Conservation (phyloP, 371 early-diverging fungal species). For the Sporodiniella umbellata region DNA sequence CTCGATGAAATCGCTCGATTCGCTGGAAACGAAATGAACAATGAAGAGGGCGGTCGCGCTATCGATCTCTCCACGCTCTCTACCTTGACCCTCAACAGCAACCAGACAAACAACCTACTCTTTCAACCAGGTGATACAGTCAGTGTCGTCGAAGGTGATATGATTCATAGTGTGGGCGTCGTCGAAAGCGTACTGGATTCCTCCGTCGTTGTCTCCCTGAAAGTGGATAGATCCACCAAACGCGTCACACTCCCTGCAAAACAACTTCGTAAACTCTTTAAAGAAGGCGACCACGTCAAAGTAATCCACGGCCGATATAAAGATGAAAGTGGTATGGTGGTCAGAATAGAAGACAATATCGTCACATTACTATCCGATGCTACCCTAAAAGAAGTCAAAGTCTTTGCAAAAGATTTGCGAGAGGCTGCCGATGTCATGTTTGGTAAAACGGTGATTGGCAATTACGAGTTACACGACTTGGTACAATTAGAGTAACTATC, state of each 20-base stretch:
- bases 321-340: conserved; percentile 88
- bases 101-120: conserved; percentile 40
- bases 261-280: conserved; percentile 85
- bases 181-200: conserved; percentile 69
- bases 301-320: conserved; percentile 88
- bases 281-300: conserved; percentile 90
- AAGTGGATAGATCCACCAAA: conserved; percentile 51
- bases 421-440: conserved; percentile 58
- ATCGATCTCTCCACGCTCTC: conserved; percentile 52
- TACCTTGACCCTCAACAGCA: conserved; percentile 41
- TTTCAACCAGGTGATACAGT: conserved; percentile 89
- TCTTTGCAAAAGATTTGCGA: conserved; percentile 88
- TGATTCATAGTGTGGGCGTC: conserved; percentile 79
- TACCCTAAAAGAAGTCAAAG: conserved; percentile 68
- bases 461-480: conserved; percentile 83
- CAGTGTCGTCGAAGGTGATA: conserved; percentile 85
- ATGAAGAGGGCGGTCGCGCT: conserved; percentile 55
- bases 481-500: conserved; percentile 65
- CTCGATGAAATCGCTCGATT: conserved; percentile 93
- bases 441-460: conserved; percentile 46
- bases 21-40: conserved; percentile 62
- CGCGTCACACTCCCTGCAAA: conserved; percentile 47
- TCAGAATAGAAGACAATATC: conserved; percentile 73
- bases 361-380: conserved; percentile 83
- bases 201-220: conserved; percentile 58